Evolutionary conservation across 2,329 filamentous ascomycete species (phyloP).

Genomic region (Microascus cirrosus): DNA sequence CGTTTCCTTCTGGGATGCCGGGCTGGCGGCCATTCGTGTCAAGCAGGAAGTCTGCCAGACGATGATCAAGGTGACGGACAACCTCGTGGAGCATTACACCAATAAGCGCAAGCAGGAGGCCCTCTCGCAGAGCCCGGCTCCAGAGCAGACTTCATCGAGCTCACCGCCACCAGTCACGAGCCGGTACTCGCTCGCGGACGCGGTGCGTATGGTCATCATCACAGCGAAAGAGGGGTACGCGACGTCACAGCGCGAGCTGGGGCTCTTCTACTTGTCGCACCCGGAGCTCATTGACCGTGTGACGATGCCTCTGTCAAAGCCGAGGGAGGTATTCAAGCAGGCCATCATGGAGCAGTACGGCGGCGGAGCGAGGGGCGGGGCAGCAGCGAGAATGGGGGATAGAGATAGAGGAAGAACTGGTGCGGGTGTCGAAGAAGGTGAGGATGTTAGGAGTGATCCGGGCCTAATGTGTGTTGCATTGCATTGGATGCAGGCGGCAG

Average conservation of each 20-base stretch:
- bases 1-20: constrained; percentile 85
- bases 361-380: constrained; percentile 16
- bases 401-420: constrained; percentile 13
- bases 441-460: constrained; percentile 59
- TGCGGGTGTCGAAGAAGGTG: constrained; percentile 24
- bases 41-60: constrained; percentile 81
- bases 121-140: constrained; percentile 9
- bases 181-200: constrained; percentile 65
- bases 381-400: constrained; percentile 10
- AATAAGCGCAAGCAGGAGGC: constrained; percentile 25
- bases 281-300: constrained; percentile 74
- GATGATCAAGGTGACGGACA: constrained; percentile 54
- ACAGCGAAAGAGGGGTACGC: constrained; percentile 81
- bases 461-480: constrained; percentile 87
- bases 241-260: constrained; percentile 84
- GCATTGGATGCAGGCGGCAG: constrained; percentile 93
- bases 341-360: constrained; percentile 66
- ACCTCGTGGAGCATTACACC: constrained; percentile 49
- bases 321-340: constrained; percentile 82
- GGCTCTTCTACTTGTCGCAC: constrained; percentile 84
- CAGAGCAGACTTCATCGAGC: constrained; percentile 16
- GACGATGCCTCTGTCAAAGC: constrained; percentile 72
- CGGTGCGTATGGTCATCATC: constrained; percentile 81
- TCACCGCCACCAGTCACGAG: constrained; percentile 39
- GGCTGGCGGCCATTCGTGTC: constrained; percentile 73